These are phyloP conservation scores for Wickerhamomyces sp. DNA, from an alignment of 1,139 yeast genomes.

Conservation along the genomic window DNA sequence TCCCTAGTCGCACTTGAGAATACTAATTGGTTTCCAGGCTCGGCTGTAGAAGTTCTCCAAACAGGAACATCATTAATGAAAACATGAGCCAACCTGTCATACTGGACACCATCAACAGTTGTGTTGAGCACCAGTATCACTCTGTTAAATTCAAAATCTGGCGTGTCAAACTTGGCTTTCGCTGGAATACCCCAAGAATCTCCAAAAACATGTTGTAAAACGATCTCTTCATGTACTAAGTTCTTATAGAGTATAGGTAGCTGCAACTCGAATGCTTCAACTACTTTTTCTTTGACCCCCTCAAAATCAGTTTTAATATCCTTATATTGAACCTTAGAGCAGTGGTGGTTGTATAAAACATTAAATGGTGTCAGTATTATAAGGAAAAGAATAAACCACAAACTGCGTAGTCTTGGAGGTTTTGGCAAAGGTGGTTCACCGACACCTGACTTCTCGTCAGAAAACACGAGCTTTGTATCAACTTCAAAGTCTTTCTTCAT, in stretches of 20 bases:
- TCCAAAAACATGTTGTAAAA: constrained; percentile 47
- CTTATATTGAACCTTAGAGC: neutral
- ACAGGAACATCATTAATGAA: constrained; percentile 62
- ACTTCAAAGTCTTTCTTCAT: too few relatives aligned
- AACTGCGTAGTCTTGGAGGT: neutral
- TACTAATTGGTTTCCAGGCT: constrained; percentile 52
- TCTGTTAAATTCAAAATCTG: constrained; percentile 43
- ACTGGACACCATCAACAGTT: constrained; percentile 63
- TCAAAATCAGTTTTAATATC: neutral
- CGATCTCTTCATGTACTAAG: constrained; percentile 37
- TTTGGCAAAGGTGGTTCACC: neutral
- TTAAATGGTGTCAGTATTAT: neutral
- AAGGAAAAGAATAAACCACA: constrained; percentile 2
- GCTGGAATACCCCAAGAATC: constrained; percentile 58
- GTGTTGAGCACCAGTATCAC: constrained; percentile 60
- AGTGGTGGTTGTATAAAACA: neutral
- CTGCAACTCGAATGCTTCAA: constrained; percentile 20
- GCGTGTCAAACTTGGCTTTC: constrained; percentile 37
- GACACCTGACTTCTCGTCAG: neutral
- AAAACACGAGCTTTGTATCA: neutral
- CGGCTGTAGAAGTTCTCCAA: constrained; percentile 86
- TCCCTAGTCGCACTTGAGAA: constrained; percentile 57
- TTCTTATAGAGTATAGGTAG: constrained; percentile 27
- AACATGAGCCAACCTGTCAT: constrained; percentile 70
- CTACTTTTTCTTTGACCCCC: constrained; percentile 3